Percentiles rank a stretch among this genome's conserved stretches.
Conservation (phyloP, 2,329 filamentous ascomycete species). For the Penicillium aurantiogriseum region DNA sequence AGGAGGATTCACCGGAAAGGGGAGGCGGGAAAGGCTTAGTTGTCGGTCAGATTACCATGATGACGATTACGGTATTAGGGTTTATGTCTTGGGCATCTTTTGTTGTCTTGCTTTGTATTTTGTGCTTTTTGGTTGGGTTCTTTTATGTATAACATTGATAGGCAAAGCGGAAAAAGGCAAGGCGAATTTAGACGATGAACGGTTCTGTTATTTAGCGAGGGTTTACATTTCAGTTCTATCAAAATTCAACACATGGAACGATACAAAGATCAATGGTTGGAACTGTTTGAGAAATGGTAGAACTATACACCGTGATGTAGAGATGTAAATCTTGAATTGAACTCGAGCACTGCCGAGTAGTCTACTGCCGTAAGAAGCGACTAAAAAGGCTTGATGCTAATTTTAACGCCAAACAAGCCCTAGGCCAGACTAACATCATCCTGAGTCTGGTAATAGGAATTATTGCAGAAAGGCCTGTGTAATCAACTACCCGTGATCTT, state of each 20-base stretch:
- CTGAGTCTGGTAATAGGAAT: background rate
- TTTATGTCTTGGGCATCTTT: background rate
- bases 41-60: background rate
- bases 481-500: background rate
- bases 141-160: constrained; percentile 1
- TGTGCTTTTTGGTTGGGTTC: background rate
- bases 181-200: background rate
- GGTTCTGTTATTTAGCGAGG: background rate
- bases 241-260: background rate
- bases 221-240: background rate
- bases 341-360: background rate
- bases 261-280: background rate
- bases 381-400: background rate
- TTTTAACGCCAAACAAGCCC: background rate
- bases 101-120: background rate
- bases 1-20: constrained; percentile 42
- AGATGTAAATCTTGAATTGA: background rate
- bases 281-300: background rate
- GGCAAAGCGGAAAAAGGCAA: background rate
- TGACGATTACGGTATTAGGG: background rate
- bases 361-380: background rate
- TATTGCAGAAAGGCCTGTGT: background rate
- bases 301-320: no score
- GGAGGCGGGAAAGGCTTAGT: background rate
- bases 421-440: background rate